Percentiles rank a stretch among this genome's conserved stretches.
phyloP scores from a whole-genome alignment of 1,284 basidiomycete species.

The Trichosporon ovoides region DNA sequence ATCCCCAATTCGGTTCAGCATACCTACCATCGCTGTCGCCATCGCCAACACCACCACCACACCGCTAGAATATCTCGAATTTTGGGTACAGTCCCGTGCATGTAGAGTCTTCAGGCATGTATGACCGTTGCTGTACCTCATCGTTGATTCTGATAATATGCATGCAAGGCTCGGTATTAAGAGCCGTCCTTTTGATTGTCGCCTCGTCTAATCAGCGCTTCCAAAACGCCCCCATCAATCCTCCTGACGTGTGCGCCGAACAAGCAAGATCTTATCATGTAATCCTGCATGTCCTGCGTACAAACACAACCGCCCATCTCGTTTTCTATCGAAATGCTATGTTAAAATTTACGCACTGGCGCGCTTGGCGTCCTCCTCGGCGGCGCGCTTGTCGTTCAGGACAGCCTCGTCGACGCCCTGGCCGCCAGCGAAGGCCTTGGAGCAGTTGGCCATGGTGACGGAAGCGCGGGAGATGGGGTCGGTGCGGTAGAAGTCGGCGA shows the following conservation, averaged over 20 bases:
- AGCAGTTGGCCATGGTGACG: constrained; percentile 51
- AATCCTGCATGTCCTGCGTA: constrained; percentile 25
- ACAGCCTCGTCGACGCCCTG: constrained; percentile 25
- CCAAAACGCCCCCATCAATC: background rate
- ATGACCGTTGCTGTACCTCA: background rate
- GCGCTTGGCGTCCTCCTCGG: constrained; percentile 17
- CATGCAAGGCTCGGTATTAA: background rate
- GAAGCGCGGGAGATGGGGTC: constrained; percentile 53
- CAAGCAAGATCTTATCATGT: constrained; percentile 3
- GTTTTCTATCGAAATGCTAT: background rate
- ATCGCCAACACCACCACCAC: background rate
- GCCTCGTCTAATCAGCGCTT: background rate
- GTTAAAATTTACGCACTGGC: constrained; percentile 17
- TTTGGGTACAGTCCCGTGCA: background rate
- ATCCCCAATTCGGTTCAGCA: background rate
- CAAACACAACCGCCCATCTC: constrained; percentile 16
- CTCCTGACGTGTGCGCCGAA: background rate
- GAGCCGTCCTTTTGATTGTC: background rate
- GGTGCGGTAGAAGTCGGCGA: constrained; percentile 94
- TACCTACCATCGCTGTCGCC: background rate
- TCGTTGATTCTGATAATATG: background rate
- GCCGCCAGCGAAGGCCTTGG: constrained; percentile 47
- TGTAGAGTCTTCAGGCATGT: background rate
- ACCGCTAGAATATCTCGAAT: background rate
- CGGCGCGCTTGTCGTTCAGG: constrained; percentile 8